Base-by-base conservation (phyloP, 2,329 filamentous ascomycete genomes). In the Cercospora janseana region DNA sequence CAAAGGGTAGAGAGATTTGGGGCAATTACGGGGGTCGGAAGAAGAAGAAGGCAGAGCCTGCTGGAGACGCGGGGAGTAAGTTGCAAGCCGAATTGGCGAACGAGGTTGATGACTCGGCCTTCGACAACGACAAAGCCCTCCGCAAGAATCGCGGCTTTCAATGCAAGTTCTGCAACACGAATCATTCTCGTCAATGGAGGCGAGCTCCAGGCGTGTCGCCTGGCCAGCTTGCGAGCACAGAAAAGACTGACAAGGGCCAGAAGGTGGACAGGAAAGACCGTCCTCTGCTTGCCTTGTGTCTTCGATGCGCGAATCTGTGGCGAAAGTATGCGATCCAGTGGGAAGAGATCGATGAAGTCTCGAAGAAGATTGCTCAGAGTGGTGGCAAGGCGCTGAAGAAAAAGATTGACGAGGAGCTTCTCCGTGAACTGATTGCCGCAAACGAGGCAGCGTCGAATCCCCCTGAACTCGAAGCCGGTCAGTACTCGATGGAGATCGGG, bases 291-390 rank as follows among this genome's bases (percentile, higher is more conserved):
- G 91, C 92, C 3, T 79, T 98, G 4, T 98, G 93, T 67, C 80
- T 90, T 51, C 83, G 92, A 52, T 98, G 93, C 65, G 91, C 91
- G 20, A 85, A 93, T 63, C 75, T 98, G 6, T 98, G 93, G 93
- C 85, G 93, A 42, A 88, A 92, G 58, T 98, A 98, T 69, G 92
- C 86, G 12, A 89, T 98, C 55, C 88, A 94, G 59, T 98, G 89
- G 83, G 93, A 97, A 69, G 88, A 95, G 59, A 80, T 90, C 10
- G 93, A 97, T 32, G 92, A 97, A 62, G 81, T 95, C 28, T 82
- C 85, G 29, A 95, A 91, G 73, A 95, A 95, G 72, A 83, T 94
- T 32, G 81, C 85, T 1, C 82, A 86, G 57, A 88, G 89, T 34
- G 88, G 91, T 35, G 87, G 87, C 37, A 85, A 88, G 60, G 86